phyloP scores from a whole-genome alignment of 768 basidiomycete species.

The Pisolithus tinctorius region DNA sequence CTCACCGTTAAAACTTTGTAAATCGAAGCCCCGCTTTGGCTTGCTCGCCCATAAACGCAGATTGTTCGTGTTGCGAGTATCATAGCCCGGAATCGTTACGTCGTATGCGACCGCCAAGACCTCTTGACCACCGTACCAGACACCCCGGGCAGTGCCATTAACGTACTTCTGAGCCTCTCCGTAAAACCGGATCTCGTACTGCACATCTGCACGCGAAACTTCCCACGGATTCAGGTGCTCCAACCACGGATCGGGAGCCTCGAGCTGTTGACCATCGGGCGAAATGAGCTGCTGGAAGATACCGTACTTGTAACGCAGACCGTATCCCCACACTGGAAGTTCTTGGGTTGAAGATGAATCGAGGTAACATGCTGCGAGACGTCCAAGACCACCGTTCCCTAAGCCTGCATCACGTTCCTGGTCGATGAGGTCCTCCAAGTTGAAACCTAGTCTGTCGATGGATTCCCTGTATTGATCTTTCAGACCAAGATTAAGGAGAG shows the following conservation, averaged over 20 bases:
- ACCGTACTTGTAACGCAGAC: constrained; percentile 87
- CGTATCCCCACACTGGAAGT: constrained; percentile 94
- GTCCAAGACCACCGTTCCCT: constrained; percentile 95
- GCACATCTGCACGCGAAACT: constrained; percentile 77
- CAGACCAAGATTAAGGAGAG: constrained; percentile 83
- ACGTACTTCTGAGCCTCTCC: constrained; percentile 67
- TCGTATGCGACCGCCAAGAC: constrained; percentile 93
- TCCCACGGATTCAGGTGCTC: constrained; percentile 88
- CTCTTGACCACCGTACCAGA: constrained; percentile 89
- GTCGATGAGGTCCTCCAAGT: constrained; percentile 79
- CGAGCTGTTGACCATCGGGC: constrained; percentile 75
- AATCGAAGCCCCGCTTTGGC: constrained; percentile 86
- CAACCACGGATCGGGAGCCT: constrained; percentile 92
- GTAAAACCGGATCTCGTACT: constrained; percentile 84
- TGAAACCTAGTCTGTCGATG: constrained; percentile 77
- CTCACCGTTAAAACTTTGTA: constrained; percentile 91
- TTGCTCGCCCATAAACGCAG: constrained; percentile 79
- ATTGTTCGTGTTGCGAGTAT: constrained; percentile 85
- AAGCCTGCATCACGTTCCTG: constrained; percentile 91
- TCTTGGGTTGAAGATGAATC: constrained; percentile 89
- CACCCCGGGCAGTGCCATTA: constrained; percentile 52
- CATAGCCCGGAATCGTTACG: constrained; percentile 83
- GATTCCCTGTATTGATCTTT: constrained; percentile 69
- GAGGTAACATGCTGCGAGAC: constrained; percentile 95
- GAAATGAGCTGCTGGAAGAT: constrained; percentile 94